phyloP scores from a whole-genome alignment of 345 rosid genomes.

The Hibiscus mutabilis region DNA sequence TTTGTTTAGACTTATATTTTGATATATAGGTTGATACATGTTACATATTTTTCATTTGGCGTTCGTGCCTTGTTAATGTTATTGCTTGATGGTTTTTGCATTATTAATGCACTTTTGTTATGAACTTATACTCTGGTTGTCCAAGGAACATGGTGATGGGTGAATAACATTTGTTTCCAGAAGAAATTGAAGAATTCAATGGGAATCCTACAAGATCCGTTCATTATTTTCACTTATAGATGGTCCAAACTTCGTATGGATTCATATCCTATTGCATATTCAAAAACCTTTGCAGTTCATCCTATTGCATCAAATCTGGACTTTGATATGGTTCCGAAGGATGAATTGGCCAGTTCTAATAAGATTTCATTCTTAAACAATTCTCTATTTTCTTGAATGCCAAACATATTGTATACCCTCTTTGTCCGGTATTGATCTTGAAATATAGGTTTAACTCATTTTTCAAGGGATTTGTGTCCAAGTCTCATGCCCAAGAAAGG shows the following conservation, averaged over 20 bases:
- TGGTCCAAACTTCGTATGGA: background rate
- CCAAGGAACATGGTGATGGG: no score
- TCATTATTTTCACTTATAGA: background rate
- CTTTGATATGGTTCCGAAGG: background rate
- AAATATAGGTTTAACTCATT: background rate
- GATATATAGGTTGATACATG: no score
- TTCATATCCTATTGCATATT: background rate
- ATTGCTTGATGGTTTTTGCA: no score
- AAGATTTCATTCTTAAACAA: background rate
- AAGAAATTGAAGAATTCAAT: background rate
- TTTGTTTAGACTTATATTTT: no score
- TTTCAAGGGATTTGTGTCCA: no score
- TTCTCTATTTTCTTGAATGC: background rate
- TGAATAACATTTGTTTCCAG: no score
- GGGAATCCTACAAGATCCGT: background rate
- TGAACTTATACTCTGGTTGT: no score
- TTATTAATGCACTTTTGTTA: no score
- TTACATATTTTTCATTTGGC: no score
- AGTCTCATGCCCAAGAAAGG: background rate
- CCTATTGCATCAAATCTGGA: background rate
- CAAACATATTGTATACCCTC: background rate
- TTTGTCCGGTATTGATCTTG: background rate
- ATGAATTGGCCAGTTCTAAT: background rate
- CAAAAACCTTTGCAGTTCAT: no score
- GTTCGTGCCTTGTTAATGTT: no score